A percentile compares a stretch with the other conserved stretches of the same genome.
Evolutionary conservation across 2,329 filamentous ascomycete genomes (phyloP).

Genomic region (Geosmithia putterillii): DNA sequence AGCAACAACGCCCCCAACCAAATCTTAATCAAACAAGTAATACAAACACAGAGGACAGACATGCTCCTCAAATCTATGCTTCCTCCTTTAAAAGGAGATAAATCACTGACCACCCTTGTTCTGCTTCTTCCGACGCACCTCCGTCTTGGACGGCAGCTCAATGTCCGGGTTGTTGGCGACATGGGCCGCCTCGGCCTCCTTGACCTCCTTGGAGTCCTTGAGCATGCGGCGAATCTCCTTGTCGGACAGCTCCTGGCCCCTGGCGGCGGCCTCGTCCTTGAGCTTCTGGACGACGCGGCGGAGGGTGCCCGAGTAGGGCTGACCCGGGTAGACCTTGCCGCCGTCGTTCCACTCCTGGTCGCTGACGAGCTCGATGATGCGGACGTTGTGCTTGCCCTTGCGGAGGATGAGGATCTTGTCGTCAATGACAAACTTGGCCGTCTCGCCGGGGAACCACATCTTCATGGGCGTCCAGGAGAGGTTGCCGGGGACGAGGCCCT

Average conservation of each 20-base stretch:
- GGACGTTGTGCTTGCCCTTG: constrained; percentile 51
- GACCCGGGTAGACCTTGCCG: constrained; percentile 39
- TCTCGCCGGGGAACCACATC: constrained; percentile 43
- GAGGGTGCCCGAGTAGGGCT: constrained; percentile 34
- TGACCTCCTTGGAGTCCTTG: constrained; percentile 9
- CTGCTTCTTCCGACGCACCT: constrained; percentile 12
- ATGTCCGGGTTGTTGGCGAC: constrained; percentile 28
- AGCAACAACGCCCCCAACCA: neutral
- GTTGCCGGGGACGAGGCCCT: constrained; percentile 32
- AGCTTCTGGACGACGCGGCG: constrained; percentile 28
- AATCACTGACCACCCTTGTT: constrained; percentile 3
- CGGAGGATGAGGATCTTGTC: constrained; percentile 46
- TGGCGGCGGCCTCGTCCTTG: constrained; percentile 18
- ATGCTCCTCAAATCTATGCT: no score
- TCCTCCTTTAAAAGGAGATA: neutral
- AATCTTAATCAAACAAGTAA: neutral
- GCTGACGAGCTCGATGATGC: constrained; percentile 45
- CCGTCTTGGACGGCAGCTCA: constrained; percentile 22
- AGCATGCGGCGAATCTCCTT: constrained; percentile 15
- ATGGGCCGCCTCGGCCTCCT: constrained; percentile 4
- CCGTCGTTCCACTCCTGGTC: constrained; percentile 39
- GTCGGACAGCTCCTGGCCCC: constrained; percentile 13
- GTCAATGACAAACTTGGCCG: constrained; percentile 48
- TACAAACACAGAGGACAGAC: neutral
- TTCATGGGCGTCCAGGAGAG: constrained; percentile 52